These are phyloP conservation scores for Tetrapisispora iriomotensis DNA, from an alignment of 805 yeast species.

Conservation along the genomic window DNA sequence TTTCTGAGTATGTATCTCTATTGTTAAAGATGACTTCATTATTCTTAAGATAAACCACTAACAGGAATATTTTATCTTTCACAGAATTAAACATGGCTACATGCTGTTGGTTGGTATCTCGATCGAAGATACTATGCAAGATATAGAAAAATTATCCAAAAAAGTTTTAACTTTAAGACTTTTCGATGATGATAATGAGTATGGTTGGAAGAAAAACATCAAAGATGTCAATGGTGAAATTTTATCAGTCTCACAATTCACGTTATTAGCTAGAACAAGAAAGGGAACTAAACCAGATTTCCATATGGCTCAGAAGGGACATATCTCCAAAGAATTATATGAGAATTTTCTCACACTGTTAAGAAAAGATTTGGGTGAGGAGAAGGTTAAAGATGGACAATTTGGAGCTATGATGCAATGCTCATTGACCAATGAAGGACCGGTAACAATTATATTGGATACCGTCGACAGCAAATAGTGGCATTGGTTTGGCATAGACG, in stretches of 20 bases:
- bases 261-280: slow-evolving; percentile 71
- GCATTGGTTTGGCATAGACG: not conserved
- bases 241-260: slow-evolving; percentile 85
- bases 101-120: slow-evolving; percentile 80
- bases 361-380: slow-evolving; percentile 44
- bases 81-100: slow-evolving; percentile 57
- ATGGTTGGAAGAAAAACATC: slow-evolving; percentile 68
- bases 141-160: slow-evolving; percentile 55
- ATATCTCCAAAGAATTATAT: slow-evolving; percentile 35
- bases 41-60: slow-evolving; percentile 1
- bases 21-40: not conserved
- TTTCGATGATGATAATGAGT: slow-evolving; percentile 64
- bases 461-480: slow-evolving; percentile 14
- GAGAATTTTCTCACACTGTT: slow-evolving; percentile 42
- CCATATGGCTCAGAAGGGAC: slow-evolving; percentile 83
- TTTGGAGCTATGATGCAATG: slow-evolving; percentile 99
- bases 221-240: slow-evolving; percentile 63
- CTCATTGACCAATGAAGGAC: slow-evolving; percentile 80
- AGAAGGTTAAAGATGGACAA: slow-evolving; percentile 71
- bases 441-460: slow-evolving; percentile 79
- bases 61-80: not conserved
- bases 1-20: slow-evolving; percentile 44
- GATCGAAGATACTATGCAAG: slow-evolving; percentile 64
- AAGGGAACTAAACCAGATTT: slow-evolving; percentile 95
- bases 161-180: slow-evolving; percentile 58